phyloP scores from a whole-genome alignment of 2,329 filamentous ascomycete species.

The Arthrobotrys musiformis region DNA sequence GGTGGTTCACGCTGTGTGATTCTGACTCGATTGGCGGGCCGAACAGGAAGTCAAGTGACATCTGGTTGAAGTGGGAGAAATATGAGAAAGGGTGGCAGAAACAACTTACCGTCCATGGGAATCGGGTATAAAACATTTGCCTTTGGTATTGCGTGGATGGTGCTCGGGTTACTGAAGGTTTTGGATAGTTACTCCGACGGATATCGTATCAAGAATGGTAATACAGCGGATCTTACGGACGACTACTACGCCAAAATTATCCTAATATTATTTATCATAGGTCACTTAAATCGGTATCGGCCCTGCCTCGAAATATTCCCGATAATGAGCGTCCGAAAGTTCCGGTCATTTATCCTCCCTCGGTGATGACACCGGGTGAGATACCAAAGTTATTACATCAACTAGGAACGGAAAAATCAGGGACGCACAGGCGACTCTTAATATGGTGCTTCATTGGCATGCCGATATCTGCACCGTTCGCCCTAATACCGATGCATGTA shows the following conservation, averaged over 20 bases:
- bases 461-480: slow-evolving; percentile 85
- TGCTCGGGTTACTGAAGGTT: neutral
- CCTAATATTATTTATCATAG: slow-evolving; percentile 24
- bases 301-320: slow-evolving; percentile 75
- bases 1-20: slow-evolving; percentile 9
- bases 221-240: neutral
- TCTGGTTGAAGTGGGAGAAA: slow-evolving; percentile 89
- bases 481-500: slow-evolving; percentile 83
- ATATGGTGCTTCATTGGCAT: slow-evolving; percentile 83
- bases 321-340: slow-evolving; percentile 73
- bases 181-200: slow-evolving; percentile 73
- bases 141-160: neutral
- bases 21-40: neutral
- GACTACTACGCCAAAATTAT: neutral
- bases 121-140: slow-evolving; percentile 65
- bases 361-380: slow-evolving; percentile 72
- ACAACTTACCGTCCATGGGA: slow-evolving; percentile 84
- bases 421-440: slow-evolving; percentile 79
- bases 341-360: slow-evolving; percentile 79
- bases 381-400: slow-evolving; percentile 74
- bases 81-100: slow-evolving; percentile 88
- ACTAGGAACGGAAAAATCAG: slow-evolving; percentile 82
- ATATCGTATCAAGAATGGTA: slow-evolving; percentile 94
- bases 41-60: slow-evolving; percentile 63
- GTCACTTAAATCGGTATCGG: slow-evolving; percentile 93